Evolutionary conservation across 2,329 filamentous ascomycete species (phyloP).

Genomic region (Thermothelomyces thermophilus): DNA sequence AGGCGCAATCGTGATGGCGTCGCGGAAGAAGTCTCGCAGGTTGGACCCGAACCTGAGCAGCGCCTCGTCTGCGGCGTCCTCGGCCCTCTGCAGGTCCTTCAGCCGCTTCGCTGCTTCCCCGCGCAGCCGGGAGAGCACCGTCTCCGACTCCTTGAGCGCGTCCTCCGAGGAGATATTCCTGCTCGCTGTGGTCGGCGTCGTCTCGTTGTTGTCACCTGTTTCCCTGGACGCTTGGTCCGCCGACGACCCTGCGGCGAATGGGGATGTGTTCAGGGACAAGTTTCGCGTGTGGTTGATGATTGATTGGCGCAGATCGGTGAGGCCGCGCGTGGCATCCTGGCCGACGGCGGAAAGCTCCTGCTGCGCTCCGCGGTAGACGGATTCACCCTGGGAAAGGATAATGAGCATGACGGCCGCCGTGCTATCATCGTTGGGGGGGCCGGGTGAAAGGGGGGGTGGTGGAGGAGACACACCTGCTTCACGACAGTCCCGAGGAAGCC

Average conservation of each 20-base stretch:
- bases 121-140: conserved; percentile 70
- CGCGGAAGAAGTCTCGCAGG: conserved; percentile 79
- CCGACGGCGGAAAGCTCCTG: conserved; percentile 76
- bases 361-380: conserved; percentile 74
- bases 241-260: conserved; percentile 23
- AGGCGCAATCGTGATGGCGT: conserved; percentile 82
- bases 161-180: conserved; percentile 38
- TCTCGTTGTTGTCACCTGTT: conserved; percentile 27
- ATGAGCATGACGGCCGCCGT: background rate
- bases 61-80: conserved; percentile 94
- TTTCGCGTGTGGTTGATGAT: conserved; percentile 68
- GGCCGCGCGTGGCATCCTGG: conserved; percentile 74
- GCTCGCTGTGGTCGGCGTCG: conserved; percentile 41
- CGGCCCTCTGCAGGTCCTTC: conserved; percentile 83
- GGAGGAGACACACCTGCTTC: conserved; percentile 61
- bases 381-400: conserved; percentile 55
- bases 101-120: conserved; percentile 73
- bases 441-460: no score
- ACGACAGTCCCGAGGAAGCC: conserved; percentile 87
- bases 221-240: conserved; percentile 29
- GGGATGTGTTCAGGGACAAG: conserved; percentile 55
- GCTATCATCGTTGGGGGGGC: no score
- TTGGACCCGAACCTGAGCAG: conserved; percentile 86
- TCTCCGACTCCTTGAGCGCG: conserved; percentile 44
- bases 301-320: conserved; percentile 61